Percentiles rank a stretch among this genome's conserved stretches.
phyloP scores from a whole-genome alignment of 805 yeast species.

The Pichia cephalocereana region DNA sequence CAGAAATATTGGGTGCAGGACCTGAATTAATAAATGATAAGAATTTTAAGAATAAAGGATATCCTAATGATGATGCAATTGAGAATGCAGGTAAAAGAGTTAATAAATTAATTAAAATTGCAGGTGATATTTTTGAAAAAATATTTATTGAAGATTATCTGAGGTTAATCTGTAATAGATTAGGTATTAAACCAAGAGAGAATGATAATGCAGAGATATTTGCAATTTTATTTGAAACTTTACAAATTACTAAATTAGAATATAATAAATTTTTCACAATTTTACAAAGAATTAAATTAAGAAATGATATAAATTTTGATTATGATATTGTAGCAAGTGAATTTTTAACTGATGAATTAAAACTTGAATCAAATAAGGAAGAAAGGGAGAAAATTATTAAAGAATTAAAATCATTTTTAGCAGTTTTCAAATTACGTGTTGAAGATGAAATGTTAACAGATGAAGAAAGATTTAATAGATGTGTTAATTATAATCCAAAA shows the following conservation, averaged over 20 bases:
- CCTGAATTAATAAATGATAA: constrained; percentile 38
- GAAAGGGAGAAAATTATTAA: constrained; percentile 32
- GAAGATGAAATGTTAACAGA: constrained; percentile 28
- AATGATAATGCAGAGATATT: constrained; percentile 38
- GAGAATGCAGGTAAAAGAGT: constrained; percentile 51
- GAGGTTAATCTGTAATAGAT: constrained; percentile 47
- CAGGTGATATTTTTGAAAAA: constrained; percentile 57
- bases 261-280: constrained; percentile 69
- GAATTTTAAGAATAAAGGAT: constrained; percentile 31
- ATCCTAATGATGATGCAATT: constrained; percentile 38
- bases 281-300: constrained; percentile 41
- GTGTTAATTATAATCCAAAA: constrained; percentile 55
- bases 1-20: constrained; percentile 73
- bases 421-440: constrained; percentile 34
- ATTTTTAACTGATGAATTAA: constrained; percentile 22
- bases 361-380: constrained; percentile 13
- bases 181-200: constrained; percentile 50
- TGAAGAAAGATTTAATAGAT: constrained; percentile 29
- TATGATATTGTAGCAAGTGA: constrained; percentile 16
- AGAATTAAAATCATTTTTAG: constrained; percentile 43
- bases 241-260: constrained; percentile 58
- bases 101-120: constrained; percentile 49
- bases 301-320: constrained; percentile 20
- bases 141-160: constrained; percentile 52
- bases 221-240: constrained; percentile 51